These are phyloP conservation scores for Lachancea dasiensis DNA, from an alignment of 805 yeast genomes.

Conservation along the genomic window DNA sequence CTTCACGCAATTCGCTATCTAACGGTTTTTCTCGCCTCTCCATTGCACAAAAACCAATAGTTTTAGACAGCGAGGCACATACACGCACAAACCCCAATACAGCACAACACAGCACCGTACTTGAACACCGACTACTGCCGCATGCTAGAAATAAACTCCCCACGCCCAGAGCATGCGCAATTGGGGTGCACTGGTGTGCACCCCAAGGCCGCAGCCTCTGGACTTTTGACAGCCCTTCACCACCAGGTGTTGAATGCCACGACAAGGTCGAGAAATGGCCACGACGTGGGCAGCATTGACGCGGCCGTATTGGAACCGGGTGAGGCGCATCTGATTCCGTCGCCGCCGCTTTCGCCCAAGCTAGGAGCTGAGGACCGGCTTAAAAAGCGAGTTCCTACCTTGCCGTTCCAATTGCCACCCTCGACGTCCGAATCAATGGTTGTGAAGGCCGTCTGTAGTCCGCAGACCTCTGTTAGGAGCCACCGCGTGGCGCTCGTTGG, in stretches of 20 bases:
- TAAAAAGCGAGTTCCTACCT: not conserved
- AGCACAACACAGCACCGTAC: not conserved
- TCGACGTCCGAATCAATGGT: slow-evolving; percentile 8
- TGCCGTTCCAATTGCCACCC: not conserved
- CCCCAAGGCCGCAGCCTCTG: slow-evolving; percentile 17
- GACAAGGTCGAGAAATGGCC: not conserved
- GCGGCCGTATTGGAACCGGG: not conserved
- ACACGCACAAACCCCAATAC: too few relatives aligned
- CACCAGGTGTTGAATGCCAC: slow-evolving; percentile 13
- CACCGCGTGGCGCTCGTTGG: slow-evolving; percentile 15
- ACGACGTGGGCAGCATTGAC: not conserved
- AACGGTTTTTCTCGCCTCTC: too few relatives aligned
- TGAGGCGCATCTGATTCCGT: slow-evolving; percentile 24
- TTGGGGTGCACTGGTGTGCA: slow-evolving; percentile 15
- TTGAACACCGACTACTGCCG: not conserved
- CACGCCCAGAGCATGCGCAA: slow-evolving; percentile 31
- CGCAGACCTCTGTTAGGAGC: slow-evolving; percentile 14
- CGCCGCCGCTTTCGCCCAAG: slow-evolving; percentile 33
- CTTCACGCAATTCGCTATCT: too few relatives aligned
- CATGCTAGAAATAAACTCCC: slow-evolving; percentile 28
- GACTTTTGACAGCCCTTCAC: slow-evolving; percentile 13
- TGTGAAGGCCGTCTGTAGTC: slow-evolving; percentile 20
- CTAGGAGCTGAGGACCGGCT: slow-evolving; percentile 1
- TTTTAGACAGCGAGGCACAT: too few relatives aligned
- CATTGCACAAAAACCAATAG: too few relatives aligned